Percentiles rank a stretch among this genome's conserved stretches.
phyloP scores from a whole-genome alignment of 441 rosid species.

The Corymbia citriodora region DNA sequence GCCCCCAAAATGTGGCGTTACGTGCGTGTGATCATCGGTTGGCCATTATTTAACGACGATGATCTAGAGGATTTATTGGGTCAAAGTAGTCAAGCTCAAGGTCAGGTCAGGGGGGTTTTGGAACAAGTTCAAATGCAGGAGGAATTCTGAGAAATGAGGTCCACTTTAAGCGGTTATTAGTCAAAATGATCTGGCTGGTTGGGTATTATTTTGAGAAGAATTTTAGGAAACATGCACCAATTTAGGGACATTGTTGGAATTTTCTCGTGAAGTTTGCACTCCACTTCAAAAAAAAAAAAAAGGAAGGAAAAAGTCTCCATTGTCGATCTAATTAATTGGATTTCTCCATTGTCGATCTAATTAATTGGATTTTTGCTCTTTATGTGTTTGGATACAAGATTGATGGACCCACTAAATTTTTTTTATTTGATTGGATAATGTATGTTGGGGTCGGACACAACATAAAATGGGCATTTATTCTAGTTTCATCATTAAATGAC shows the following conservation, averaged over 20 bases:
- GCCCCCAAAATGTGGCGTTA: neutral
- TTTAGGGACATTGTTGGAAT: neutral
- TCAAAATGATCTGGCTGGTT: neutral
- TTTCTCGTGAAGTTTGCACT: neutral
- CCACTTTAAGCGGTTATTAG: neutral
- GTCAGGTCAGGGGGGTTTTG: neutral
- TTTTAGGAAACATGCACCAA: accelerated
- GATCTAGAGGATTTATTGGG: neutral
- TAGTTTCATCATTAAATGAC: too few relatives aligned
- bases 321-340: neutral
- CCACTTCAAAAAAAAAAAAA: neutral
- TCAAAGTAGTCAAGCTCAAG: neutral
- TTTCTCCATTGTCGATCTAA: neutral
- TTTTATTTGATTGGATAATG: too few relatives aligned
- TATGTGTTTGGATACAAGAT: neutral
- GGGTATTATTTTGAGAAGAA: neutral
- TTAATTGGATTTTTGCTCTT: neutral
- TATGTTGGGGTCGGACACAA: too few relatives aligned
- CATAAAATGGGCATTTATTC: too few relatives aligned
- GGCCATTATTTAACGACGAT: neutral
- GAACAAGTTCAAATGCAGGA: neutral
- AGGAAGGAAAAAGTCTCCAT: neutral
- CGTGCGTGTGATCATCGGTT: neutral
- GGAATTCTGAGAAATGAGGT: neutral
- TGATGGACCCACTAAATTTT: too few relatives aligned